Evolutionary conservation across 2,329 filamentous ascomycete genomes (phyloP).

Genomic region (Parafenestella ontariensis): DNA sequence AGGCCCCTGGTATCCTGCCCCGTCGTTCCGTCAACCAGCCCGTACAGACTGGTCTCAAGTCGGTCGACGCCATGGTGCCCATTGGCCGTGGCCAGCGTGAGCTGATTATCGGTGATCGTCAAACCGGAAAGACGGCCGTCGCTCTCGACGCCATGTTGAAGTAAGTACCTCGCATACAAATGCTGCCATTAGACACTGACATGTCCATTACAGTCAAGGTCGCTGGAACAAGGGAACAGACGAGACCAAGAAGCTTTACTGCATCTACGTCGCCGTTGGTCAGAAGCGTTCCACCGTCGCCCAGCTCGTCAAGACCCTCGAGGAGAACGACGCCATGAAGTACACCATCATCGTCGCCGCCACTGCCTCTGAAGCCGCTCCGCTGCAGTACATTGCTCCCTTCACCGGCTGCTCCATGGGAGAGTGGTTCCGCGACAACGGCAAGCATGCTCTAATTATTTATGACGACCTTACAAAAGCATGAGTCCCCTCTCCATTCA

Average conservation of each 20-base stretch:
- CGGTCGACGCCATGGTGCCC: conserved; percentile 98
- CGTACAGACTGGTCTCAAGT: conserved; percentile 99
- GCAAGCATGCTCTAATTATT: conserved; percentile 87
- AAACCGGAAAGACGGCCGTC: conserved; percentile 99
- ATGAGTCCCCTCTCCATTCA: no score
- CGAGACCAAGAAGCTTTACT: conserved; percentile 99
- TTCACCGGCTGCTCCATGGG: conserved; percentile 72
- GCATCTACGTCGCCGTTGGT: conserved; percentile 97
- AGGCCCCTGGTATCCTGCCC: conserved; percentile 98
- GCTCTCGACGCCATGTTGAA: conserved; percentile 97
- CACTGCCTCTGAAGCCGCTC: conserved; percentile 95
- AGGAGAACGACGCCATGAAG: conserved; percentile 99
- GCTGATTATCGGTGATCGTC: conserved; percentile 99
- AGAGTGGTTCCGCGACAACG: conserved; percentile 82
- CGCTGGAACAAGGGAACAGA: conserved; percentile 89
- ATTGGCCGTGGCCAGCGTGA: conserved; percentile 99
- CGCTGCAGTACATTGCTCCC: conserved; percentile 86
- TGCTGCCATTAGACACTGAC: no score
- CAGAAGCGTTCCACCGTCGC: conserved; percentile 99
- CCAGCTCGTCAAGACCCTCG: conserved; percentile 98
- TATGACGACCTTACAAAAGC: conserved; percentile 87
- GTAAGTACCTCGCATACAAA: no score
- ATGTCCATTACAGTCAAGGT: conserved; percentile 99
- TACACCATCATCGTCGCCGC: conserved; percentile 94
- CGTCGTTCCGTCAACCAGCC: conserved; percentile 97